Base-by-base conservation (phyloP, 2,329 filamentous ascomycete species). In the Botrytis galanthina region DNA sequence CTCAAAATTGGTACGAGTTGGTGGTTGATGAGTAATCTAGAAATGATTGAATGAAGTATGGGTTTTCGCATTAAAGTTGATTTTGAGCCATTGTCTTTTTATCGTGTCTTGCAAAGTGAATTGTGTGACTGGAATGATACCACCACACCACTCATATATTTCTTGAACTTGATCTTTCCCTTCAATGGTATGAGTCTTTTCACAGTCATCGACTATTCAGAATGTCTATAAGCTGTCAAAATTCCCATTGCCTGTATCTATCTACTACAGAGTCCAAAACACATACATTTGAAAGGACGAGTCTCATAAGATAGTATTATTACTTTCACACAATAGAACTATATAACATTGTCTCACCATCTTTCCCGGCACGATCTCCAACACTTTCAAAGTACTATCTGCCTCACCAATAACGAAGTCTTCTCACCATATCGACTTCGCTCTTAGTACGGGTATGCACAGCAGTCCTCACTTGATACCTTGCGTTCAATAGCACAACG, bases 361-460 rank as follows among this genome's bases (percentile, higher is more conserved):
- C 3, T 29, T 1, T 29, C 6, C 1, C n/a, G 7, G 51, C 0
- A 54, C 12, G n/a, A 29, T 18, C 2, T 54, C 51, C 10, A 51
- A 14, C 6, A 29, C 14, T 18, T 8, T 29, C 0, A 29, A 54
- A 5, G 0, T 8, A 29, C 2, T 1, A 29, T 29, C 51, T 3
- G 14, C 1, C 14, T 29, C 14, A 29, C 29, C 5, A 7, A 18
- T 18, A 6, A 29, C 14, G 14, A 29, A 29, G 0, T 29, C n/a
- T 18, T 57, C n/a, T 18, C 14, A 7, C 14, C 29, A 29, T 29
- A 57, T 57, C 51, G 6, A 57, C 14, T 57, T 29, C 14, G 14
- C n/a, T 18, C 51, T 18, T 29, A 57, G n/a, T 9, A 6, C 7
- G 1, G 14, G n/a, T 2, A 2, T 29, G 9, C 7, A 54, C n/a